A percentile compares a stretch with the other conserved stretches of the same genome.
Conservation (phyloP, 116 monocot species). For the Phalaenopsis hybrid region DNA sequence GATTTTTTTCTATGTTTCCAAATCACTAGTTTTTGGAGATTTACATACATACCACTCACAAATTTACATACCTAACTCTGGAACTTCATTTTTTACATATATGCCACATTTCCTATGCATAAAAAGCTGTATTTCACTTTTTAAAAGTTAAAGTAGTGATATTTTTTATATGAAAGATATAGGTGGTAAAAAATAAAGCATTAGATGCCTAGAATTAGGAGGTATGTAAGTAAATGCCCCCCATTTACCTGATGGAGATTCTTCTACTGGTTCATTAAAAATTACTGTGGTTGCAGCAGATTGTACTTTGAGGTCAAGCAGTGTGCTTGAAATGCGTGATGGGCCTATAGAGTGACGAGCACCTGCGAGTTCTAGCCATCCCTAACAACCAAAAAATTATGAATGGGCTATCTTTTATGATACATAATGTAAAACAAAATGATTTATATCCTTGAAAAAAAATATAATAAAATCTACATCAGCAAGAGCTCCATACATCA, state of each 20-base stretch:
- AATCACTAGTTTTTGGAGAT: background rate
- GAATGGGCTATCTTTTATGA: background rate
- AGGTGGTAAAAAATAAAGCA: too few relatives aligned
- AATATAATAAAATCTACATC: background rate
- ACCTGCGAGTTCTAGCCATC: constrained; percentile 88
- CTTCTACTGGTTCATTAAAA: constrained; percentile 26
- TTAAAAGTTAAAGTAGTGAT: too few relatives aligned
- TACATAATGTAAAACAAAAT: background rate
- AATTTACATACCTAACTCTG: too few relatives aligned
- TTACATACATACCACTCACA: too few relatives aligned
- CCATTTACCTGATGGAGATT: constrained; percentile 22
- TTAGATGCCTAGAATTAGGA: too few relatives aligned
- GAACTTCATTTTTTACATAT: too few relatives aligned
- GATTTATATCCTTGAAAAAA: background rate
- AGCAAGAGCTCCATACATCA: too few relatives aligned
- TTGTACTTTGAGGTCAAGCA: constrained; percentile 62
- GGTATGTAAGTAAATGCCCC: too few relatives aligned
- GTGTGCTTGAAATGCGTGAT: constrained; percentile 53
- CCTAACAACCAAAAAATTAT: constrained; percentile 27
- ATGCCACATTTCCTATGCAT: too few relatives aligned
- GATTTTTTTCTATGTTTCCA: background rate
- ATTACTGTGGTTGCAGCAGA: constrained; percentile 53
- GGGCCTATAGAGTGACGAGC: constrained; percentile 86
- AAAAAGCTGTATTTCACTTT: too few relatives aligned
- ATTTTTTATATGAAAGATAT: too few relatives aligned